Evolutionary conservation across 1,284 basidiomycete species (phyloP), one percentile per base, ranked within the genome.

Genomic region (Ustilago sp.): DNA sequence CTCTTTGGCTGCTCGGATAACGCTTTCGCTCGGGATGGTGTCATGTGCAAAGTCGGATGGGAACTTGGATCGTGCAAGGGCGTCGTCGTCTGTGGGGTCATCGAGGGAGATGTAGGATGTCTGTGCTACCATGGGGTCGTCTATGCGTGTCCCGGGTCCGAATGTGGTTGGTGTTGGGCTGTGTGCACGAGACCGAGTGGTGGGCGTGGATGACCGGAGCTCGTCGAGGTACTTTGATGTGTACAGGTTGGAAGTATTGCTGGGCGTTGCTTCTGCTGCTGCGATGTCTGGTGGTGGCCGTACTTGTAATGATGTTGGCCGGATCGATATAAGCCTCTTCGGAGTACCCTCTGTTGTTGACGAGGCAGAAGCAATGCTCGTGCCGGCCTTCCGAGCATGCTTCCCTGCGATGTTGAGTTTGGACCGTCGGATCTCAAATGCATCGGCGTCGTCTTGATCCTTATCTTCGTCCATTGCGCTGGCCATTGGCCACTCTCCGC

Each of bases 1-100:
- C 63, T 81, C 80, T 36, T 81, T 81, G 47, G 77, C 80, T 48
- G 80, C 76, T 8, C 65, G 67, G 19, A 82, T 76, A 13, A 68
- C 62, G 51, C 64, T 63, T 53, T 77, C 77, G 67, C 70, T 80
- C 8, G 80, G 80, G 31, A 82, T 80, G 39, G 53, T 51, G 19
- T 66, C 63, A 55, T 74, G 67, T 3, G 57, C 57, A 36, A 71
- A 68, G 47, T 74, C 75, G 15, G 57, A 51, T 3, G 63, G 59
- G 34, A 61, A 77, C 41, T 70, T 77, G 41, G 31, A 45, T 11
- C 75, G 58, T 0, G 68, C 61, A 7, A 77, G 67, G 13, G 41
- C 13, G 15, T 57, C 50, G 31, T 54, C 59, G 13, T 41, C 35
- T 23, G 34, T 47, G 32, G 43, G n/a, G 12, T 52, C 62, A 3